phyloP scores from a whole-genome alignment of 176 grass and related monocot genomes.

The Puya raimondii region DNA sequence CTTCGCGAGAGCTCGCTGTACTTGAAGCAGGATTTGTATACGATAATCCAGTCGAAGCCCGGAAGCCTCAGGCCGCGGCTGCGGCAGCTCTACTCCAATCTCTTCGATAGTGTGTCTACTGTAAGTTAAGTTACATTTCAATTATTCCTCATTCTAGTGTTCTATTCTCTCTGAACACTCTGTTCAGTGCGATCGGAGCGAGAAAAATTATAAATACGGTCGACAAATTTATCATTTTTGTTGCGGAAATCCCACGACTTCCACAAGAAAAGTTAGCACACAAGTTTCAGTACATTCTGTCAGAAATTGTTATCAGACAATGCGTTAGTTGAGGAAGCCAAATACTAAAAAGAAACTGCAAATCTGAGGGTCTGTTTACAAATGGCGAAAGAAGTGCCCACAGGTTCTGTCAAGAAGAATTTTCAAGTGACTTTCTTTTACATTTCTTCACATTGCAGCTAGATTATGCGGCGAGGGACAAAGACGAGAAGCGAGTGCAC shows the following conservation, averaged over 20 bases:
- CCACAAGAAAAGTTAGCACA: too few species aligned
- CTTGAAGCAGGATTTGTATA: slow-evolving; percentile 86
- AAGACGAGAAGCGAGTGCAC: neutral
- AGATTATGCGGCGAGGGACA: neutral
- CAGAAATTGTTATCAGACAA: too few species aligned
- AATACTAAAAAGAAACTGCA: too few species aligned
- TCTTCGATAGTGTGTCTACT: slow-evolving; percentile 67
- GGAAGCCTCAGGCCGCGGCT: slow-evolving; percentile 39
- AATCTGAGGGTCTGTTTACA: too few species aligned
- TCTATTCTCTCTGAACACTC: too few species aligned
- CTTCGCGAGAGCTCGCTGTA: slow-evolving; percentile 47
- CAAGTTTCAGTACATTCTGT: too few species aligned
- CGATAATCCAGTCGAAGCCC: slow-evolving; percentile 63
- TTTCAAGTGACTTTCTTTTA: neutral
- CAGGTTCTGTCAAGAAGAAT: neutral
- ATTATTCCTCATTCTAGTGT: neutral
- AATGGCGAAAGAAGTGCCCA: too few species aligned
- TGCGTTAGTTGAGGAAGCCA: too few species aligned
- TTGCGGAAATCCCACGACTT: too few species aligned
- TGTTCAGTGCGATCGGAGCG: too few species aligned
- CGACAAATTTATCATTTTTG: too few species aligned
- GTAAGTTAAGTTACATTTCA: slow-evolving; percentile 18
- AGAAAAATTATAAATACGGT: too few species aligned
- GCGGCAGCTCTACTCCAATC: slow-evolving; percentile 56
- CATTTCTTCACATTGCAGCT: neutral